Evolutionary conservation across 2,329 filamentous ascomycete genomes (phyloP).

Genomic region (Bipolaris oryzae): DNA sequence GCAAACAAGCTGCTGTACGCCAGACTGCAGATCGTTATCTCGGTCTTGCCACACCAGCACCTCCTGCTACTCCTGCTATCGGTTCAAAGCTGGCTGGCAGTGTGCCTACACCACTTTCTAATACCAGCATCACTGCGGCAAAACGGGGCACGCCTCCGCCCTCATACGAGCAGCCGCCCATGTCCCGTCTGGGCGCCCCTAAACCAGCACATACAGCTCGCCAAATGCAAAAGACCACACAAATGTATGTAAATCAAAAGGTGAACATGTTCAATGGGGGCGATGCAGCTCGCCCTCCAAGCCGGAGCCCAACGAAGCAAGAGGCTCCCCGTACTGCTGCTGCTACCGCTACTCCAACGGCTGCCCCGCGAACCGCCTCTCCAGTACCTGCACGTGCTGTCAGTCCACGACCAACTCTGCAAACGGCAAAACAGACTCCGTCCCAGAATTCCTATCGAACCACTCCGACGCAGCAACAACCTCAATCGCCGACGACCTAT

Average conservation of each 20-base stretch:
- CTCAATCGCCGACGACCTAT: slow-evolving; percentile 12
- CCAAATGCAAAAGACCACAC: slow-evolving; percentile 93
- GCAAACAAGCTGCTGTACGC: slow-evolving; percentile 78
- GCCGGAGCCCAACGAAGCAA: slow-evolving; percentile 56
- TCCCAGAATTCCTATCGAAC: slow-evolving; percentile 22
- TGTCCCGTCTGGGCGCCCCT: slow-evolving; percentile 83
- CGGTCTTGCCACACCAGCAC: slow-evolving; percentile 82
- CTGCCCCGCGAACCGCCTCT: slow-evolving; percentile 50
- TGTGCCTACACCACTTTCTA: slow-evolving; percentile 53
- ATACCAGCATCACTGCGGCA: slow-evolving; percentile 58
- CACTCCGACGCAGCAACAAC: slow-evolving; percentile 20
- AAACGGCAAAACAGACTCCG: slow-evolving; percentile 32
- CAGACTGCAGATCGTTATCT: slow-evolving; percentile 96
- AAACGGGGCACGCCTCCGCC: slow-evolving; percentile 82
- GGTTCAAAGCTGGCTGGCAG: slow-evolving; percentile 49
- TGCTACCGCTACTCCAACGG: not conserved
- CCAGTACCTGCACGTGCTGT: slow-evolving; percentile 68
- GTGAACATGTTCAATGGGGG: slow-evolving; percentile 72
- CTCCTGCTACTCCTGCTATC: slow-evolving; percentile 48
- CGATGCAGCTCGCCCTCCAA: slow-evolving; percentile 61
- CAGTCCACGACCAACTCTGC: slow-evolving; percentile 64
- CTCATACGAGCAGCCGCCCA: slow-evolving; percentile 74
- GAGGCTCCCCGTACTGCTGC: slow-evolving; percentile 55
- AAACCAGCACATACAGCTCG: slow-evolving; percentile 90
- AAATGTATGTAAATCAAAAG: slow-evolving; percentile 84